These are phyloP conservation scores for Nothopassalora personata DNA, from an alignment of 2,329 filamentous ascomycete genomes.

Conservation along the genomic window DNA sequence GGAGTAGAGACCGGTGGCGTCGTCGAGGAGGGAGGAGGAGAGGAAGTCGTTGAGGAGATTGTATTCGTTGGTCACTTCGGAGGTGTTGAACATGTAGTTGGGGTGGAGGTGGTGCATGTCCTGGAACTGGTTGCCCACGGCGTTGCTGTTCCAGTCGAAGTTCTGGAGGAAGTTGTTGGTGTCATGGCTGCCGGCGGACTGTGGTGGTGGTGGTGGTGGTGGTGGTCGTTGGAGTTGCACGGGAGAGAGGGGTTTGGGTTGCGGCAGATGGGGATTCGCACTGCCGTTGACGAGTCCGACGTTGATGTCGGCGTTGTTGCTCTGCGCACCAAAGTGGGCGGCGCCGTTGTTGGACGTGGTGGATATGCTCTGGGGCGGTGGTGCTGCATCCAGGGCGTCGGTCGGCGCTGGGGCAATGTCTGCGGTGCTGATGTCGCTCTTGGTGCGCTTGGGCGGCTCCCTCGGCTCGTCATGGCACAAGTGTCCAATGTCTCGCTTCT, in stretches of 20 bases:
- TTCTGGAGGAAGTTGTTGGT: slow-evolving; percentile 31
- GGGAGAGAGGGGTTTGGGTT: slow-evolving; percentile 64
- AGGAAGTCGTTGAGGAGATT: slow-evolving; percentile 95
- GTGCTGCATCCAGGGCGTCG: slow-evolving; percentile 22
- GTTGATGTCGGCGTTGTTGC: slow-evolving; percentile 10
- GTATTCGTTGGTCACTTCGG: slow-evolving; percentile 94
- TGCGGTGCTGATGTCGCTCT: slow-evolving; percentile 43
- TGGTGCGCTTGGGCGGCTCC: slow-evolving; percentile 77
- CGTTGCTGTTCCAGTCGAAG: slow-evolving; percentile 67
- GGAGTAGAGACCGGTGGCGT: slow-evolving; percentile 52
- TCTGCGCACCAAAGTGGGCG: slow-evolving; percentile 10
- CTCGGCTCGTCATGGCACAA: slow-evolving; percentile 96
- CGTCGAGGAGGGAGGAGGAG: slow-evolving; percentile 73
- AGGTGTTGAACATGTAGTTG: slow-evolving; percentile 90
- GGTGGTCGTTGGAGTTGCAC: slow-evolving; percentile 56
- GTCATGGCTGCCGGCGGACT: slow-evolving; percentile 38
- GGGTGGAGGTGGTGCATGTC: slow-evolving; percentile 93
- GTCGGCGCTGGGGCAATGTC: slow-evolving; percentile 33
- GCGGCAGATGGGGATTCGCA: slow-evolving; percentile 58
- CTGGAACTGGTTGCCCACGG: slow-evolving; percentile 75
- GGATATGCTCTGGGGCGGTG: slow-evolving; percentile 9
- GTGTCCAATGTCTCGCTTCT: slow-evolving; percentile 98
- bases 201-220: slow-evolving; percentile 37
- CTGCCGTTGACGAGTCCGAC: slow-evolving; percentile 5
- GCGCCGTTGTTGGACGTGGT: slow-evolving; percentile 14